Conservation (phyloP, 768 basidiomycete genomes). For the Pseudohyphozyma bogoriensis region DNA sequence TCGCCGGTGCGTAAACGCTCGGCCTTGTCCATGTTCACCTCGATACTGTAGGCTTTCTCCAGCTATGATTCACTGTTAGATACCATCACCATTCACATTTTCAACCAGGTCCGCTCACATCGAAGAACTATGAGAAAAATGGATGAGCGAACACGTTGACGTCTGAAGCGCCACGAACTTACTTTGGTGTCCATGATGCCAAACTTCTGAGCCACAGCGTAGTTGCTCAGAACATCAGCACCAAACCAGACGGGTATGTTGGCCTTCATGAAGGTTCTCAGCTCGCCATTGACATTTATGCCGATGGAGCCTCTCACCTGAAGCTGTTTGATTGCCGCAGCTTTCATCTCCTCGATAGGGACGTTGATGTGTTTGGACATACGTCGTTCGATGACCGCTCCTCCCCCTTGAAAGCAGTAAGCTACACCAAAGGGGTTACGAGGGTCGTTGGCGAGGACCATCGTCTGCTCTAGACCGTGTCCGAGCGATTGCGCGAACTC, state of each 20-base stretch:
- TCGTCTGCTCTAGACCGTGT: slow-evolving; percentile 46
- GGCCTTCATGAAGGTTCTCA: slow-evolving; percentile 36
- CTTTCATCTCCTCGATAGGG: slow-evolving; percentile 50
- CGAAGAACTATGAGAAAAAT: too few species aligned
- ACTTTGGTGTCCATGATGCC: too few species aligned
- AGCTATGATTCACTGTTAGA: slow-evolving; percentile 4
- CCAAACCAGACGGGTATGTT: slow-evolving; percentile 37
- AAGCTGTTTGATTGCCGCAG: slow-evolving; percentile 67
- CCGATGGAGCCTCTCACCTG: too few species aligned
- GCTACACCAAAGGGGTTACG: slow-evolving; percentile 67
- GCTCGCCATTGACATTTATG: too few species aligned
- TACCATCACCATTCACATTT: too few species aligned
- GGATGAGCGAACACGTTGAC: too few species aligned
- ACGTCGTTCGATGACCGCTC: slow-evolving; percentile 81
- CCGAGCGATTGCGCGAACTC: slow-evolving; percentile 62
- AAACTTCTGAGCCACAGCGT: too few species aligned
- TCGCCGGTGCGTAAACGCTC: slow-evolving; percentile 72
- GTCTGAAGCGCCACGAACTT: too few species aligned
- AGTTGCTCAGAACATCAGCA: too few species aligned
- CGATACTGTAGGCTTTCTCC: slow-evolving; percentile 72
- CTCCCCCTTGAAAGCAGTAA: slow-evolving; percentile 84
- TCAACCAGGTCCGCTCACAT: too few species aligned
- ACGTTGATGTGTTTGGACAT: slow-evolving; percentile 54
- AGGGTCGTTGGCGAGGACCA: slow-evolving; percentile 92
- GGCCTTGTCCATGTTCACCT: slow-evolving; percentile 68